Evolutionary conservation across 139 green algal genomes (phyloP).

Genomic region (Limnomonas spitsbergensis): DNA sequence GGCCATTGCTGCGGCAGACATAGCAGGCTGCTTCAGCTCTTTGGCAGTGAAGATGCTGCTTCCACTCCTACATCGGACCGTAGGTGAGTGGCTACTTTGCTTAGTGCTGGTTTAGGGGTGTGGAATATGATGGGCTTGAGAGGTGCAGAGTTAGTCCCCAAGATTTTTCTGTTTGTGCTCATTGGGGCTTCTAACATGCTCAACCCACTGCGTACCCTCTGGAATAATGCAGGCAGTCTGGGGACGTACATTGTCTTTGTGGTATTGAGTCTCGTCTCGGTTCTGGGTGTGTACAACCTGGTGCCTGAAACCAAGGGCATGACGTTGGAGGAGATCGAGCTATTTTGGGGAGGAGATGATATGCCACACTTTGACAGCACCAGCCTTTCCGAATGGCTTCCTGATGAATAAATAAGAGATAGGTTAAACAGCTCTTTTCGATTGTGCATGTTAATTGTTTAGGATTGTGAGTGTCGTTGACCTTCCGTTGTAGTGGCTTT

Average conservation of each 20-base stretch:
- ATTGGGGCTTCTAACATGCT: background rate
- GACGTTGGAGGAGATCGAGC: slow-evolving; percentile 17
- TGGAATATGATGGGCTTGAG: background rate
- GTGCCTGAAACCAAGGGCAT: slow-evolving; percentile 16
- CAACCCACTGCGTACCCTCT: background rate
- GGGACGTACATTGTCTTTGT: background rate
- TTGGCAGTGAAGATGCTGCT: slow-evolving; percentile 10
- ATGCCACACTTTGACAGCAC: slow-evolving; percentile 3
- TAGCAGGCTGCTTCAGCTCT: background rate
- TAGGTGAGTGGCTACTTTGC: background rate
- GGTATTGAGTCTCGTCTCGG: background rate
- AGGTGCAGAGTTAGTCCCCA: background rate
- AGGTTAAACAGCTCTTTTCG: no score
- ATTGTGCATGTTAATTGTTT: no score
- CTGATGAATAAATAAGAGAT: no score
- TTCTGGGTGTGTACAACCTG: background rate
- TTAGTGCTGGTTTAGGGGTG: background rate
- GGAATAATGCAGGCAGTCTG: background rate
- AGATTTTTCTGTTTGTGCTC: background rate
- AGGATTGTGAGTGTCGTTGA: no score
- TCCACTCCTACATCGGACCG: background rate
- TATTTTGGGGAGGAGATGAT: slow-evolving; percentile 5
- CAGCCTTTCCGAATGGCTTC: slow-evolving; percentile 3
- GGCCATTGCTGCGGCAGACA: slow-evolving; percentile 3
- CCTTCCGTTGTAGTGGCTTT: no score